Base-by-base conservation (phyloP, 164 flowering plant species). In the Buxus sempervirens region DNA sequence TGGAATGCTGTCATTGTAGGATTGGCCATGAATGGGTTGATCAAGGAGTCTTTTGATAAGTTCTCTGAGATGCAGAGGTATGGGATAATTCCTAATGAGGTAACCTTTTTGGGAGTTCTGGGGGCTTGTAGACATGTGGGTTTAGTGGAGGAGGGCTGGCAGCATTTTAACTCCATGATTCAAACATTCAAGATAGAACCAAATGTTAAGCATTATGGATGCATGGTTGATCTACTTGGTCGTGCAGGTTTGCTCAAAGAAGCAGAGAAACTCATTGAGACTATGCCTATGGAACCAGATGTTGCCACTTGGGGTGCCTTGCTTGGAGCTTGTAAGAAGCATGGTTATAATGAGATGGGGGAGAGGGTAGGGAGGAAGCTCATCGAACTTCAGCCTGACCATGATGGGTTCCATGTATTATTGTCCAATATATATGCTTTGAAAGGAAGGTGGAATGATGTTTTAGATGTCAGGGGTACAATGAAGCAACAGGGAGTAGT, bases 161-260 rank as follows among this genome's bases (percentile, higher is more conserved):
- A 8, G n/a, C 71, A 77, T 62, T 83, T 83, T 58, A 59, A 76
- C 15, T 69, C 84, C 8, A 81, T 83, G 84, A 53, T 51, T 28
- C 59, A 62, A n/a, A 64, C 25, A 45, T 65, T 77, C 71, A 66
- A 75, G 22, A 71, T 83, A 59, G 70, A 68, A 63, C 86, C 84
- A 12, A 79, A 75, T 62, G 70, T 81, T n/a, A 79, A 79, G 66
- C 86, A 83, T 36, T 83, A 83, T 24, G 84, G 86, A 14, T 83
- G 86, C 78, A 81, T 83, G 80, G 86, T 83, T 45, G 86, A 83
- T 68, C 82, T 81, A 67, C 80, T 83, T 56, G 84, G 78, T 0
- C 79, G 84, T 5, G 78, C 75, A 22, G 86, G 84, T 60, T 69
- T 76, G 27, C 82, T 81, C 15, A 67, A 69, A 65, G 86, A 83